These are phyloP conservation scores for Zygotorulaspora florentina DNA, from an alignment of 805 yeast genomes.

Conservation along the genomic window DNA sequence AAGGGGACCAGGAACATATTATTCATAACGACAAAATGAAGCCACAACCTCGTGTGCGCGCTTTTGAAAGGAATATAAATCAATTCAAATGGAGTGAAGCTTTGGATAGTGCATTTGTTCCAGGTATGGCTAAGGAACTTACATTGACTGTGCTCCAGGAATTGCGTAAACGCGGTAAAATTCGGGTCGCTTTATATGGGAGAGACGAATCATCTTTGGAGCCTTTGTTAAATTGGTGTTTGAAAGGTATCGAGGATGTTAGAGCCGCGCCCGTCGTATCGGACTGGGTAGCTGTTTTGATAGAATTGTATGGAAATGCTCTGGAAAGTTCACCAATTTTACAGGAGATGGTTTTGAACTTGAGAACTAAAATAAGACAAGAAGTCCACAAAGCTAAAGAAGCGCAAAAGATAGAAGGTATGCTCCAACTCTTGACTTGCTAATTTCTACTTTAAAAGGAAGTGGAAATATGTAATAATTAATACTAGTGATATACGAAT, in stretches of 20 bases:
- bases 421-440: slow-evolving; percentile 77
- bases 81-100: slow-evolving; percentile 93
- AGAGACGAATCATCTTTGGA: slow-evolving; percentile 84
- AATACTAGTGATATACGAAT: neutral
- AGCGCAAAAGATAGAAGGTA: slow-evolving; percentile 86
- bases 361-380: slow-evolving; percentile 55
- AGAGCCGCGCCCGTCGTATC: slow-evolving; percentile 57
- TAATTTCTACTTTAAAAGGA: slow-evolving; percentile 1
- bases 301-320: slow-evolving; percentile 69
- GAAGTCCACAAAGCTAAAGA: slow-evolving; percentile 81
- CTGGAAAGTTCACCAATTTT: slow-evolving; percentile 73
- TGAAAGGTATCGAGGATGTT: slow-evolving; percentile 72
- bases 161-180: slow-evolving; percentile 82
- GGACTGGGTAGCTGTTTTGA: slow-evolving; percentile 69
- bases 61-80: slow-evolving; percentile 78
- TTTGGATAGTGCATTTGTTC: slow-evolving; percentile 74
- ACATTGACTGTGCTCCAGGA: slow-evolving; percentile 83
- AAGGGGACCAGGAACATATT: slow-evolving; percentile 81
- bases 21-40: slow-evolving; percentile 56
- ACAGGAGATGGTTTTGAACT: slow-evolving; percentile 61
- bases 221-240: slow-evolving; percentile 82
- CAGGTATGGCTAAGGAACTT: slow-evolving; percentile 74
- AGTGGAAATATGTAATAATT: neutral
- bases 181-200: slow-evolving; percentile 70
- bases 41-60: slow-evolving; percentile 62